Evolutionary conservation across 2,329 filamentous ascomycete genomes (phyloP).

Genomic region (Verticillium dahliae): DNA sequence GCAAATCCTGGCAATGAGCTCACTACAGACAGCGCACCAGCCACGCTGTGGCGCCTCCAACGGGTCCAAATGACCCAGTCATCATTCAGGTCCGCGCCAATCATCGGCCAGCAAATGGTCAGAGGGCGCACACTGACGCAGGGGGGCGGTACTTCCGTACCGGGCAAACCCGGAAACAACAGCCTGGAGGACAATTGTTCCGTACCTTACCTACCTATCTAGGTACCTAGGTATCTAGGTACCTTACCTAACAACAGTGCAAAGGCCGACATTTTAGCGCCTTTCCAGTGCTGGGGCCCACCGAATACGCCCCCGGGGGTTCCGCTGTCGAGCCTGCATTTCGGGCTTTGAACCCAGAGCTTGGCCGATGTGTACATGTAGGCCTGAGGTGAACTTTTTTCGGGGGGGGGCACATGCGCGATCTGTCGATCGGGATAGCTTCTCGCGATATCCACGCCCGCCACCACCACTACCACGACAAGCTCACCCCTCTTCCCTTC

Average conservation of each 20-base stretch:
- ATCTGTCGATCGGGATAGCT: not conserved
- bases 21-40: constrained; percentile 16
- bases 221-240: no score
- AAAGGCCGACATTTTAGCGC: not conserved
- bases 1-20: constrained; percentile 21
- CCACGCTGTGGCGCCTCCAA: constrained; percentile 24
- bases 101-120: constrained; percentile 17
- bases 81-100: constrained; percentile 22
- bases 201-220: not conserved
- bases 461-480: not conserved
- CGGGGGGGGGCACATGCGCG: not conserved
- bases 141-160: constrained; percentile 3
- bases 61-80: constrained; percentile 7
- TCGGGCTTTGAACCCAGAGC: not conserved
- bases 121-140: constrained; percentile 3
- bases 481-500: not conserved
- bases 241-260: not conserved
- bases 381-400: not conserved
- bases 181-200: constrained; percentile 5
- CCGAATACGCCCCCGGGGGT: not conserved
- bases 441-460: not conserved
- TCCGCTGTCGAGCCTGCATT: not conserved
- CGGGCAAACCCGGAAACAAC: constrained; percentile 12
- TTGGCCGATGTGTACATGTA: not conserved
- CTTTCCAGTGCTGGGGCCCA: not conserved